Percentiles rank a stretch among this genome's conserved stretches.
phyloP scores from a whole-genome alignment of 768 basidiomycete genomes.

The Russula foetens region DNA sequence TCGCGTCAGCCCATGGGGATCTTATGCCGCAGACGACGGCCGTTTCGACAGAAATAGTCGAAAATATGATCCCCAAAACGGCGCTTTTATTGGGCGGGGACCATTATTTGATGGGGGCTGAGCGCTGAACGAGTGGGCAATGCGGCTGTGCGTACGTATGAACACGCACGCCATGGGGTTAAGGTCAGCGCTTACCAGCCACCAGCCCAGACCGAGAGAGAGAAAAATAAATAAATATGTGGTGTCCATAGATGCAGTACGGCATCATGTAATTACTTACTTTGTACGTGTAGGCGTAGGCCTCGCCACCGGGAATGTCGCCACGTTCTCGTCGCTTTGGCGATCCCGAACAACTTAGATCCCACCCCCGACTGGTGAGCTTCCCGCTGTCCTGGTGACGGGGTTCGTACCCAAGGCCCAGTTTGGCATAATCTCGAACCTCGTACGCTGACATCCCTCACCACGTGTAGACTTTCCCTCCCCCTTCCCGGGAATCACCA shows the following conservation, averaged over 20 bases:
- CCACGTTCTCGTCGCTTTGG: constrained; percentile 15
- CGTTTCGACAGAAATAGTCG: no score
- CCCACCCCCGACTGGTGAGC: not conserved
- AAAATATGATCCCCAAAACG: not conserved
- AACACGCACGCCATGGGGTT: not conserved
- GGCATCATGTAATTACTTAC: no score
- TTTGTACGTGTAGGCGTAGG: no score
- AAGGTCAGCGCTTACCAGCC: not conserved
- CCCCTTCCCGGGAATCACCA: not conserved
- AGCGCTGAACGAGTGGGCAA: no score
- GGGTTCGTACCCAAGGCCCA: not conserved
- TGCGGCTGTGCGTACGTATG: not conserved
- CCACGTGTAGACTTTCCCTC: not conserved
- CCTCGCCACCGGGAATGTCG: not conserved
- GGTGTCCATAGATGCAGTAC: no score
- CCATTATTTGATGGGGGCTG: not conserved
- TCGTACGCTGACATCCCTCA: not conserved
- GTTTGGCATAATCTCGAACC: constrained; percentile 5
- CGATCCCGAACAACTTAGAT: constrained; percentile 12
- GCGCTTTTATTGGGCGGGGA: constrained; percentile 3
- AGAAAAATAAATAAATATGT: no score
- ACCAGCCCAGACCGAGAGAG: no score
- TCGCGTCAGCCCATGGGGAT: not conserved
- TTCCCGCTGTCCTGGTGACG: constrained; percentile 15
- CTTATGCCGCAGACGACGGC: not conserved